Conservation (phyloP, 78 protist species). For the Cavenderia fasciculata region DNA sequence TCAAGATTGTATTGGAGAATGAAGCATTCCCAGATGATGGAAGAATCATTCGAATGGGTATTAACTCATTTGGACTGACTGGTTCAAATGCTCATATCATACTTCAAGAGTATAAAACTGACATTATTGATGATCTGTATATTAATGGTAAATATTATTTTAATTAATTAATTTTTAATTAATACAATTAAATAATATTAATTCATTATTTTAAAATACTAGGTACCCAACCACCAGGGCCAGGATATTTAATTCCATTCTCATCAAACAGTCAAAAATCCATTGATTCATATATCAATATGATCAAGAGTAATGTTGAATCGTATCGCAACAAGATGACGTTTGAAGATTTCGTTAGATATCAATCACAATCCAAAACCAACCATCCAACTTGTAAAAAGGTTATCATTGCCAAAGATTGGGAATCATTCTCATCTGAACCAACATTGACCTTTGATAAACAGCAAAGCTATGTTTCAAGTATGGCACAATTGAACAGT, state of each 20-base stretch:
- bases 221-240: too few relatives aligned
- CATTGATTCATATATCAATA: too few relatives aligned
- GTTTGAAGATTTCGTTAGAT: slow-evolving; percentile 8
- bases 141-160: background rate
- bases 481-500: background rate
- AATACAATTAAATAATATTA: background rate
- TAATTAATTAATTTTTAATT: background rate
- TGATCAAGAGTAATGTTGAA: too few relatives aligned
- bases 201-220: too few relatives aligned
- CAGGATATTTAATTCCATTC: too few relatives aligned
- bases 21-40: background rate
- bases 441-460: background rate
- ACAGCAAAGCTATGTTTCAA: background rate
- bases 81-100: slow-evolving; percentile 84
- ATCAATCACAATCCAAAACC: background rate
- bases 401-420: background rate
- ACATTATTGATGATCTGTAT: too few relatives aligned
- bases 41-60: slow-evolving; percentile 35
- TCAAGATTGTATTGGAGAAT: too few relatives aligned
- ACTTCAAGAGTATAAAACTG: background rate
- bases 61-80: slow-evolving; percentile 87
- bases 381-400: background rate
- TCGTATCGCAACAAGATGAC: too few relatives aligned
- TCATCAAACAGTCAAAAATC: too few relatives aligned
- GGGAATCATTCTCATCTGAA: background rate